Base-by-base conservation (phyloP, 2,329 filamentous ascomycete species). In the Zasmidium citrigriseum region DNA sequence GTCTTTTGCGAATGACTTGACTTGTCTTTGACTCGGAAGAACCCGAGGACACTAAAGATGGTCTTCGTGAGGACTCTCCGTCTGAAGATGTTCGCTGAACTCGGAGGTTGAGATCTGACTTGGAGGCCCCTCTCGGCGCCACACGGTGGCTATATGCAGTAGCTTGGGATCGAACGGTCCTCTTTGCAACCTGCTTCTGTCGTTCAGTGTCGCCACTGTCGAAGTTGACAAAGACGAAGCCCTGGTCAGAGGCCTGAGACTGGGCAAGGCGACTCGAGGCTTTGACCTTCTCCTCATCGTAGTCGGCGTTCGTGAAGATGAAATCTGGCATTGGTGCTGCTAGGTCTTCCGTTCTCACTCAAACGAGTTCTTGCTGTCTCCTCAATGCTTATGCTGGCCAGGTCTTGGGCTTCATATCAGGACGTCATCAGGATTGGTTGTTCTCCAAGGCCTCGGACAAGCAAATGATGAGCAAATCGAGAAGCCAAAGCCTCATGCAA, bases 191-290 rank as follows among this genome's bases (percentile, higher is more conserved):
- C 47, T 59, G 61, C 44, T 51, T 61, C 45, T 56, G 46, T 18
- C 63, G 46, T 16, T 62, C 57, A 46, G 62, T 34, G 11, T 58
- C 44, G 10, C 29, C 50, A 18, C 27, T 51, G 52, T 58, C 57
- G 54, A 52, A 61, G 45, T 61, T 62, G 48, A 67, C 58, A 22
- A 63, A 65, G 21, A 67, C 56, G 50, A 65, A 61, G 44, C 51
- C 58, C 1, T 56, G 54, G 34, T 64, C 55, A 2, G 20, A 58
- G 12, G 56, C 47, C 34, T 64, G 58, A 16, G 48, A 44, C 34
- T 48, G 58, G 12, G 51, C 61, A n/a, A 54, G 47, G 7, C 52
- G 46, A 4, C 46, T 55, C 1, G 61, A 61, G n/a, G 45, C 44
- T 24, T 50, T 49, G 56, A 60, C 50, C 23, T 54, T 54, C 45